These are phyloP conservation scores for Nicotiana tomentosiformis DNA, from an alignment of 257 asterid species.

Conservation along the genomic window DNA sequence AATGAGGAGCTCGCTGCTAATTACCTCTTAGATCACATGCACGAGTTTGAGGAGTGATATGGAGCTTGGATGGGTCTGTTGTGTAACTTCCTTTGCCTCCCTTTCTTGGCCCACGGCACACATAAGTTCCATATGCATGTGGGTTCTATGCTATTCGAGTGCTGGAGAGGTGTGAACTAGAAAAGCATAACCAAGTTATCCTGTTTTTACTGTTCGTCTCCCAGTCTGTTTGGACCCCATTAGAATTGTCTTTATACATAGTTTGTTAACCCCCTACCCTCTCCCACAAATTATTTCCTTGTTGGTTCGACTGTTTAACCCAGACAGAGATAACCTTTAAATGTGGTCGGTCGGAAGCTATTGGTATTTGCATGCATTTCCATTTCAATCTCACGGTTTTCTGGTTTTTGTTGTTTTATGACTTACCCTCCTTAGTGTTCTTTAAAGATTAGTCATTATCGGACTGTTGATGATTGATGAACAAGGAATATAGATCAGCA, in stretches of 20 bases:
- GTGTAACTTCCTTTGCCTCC: not conserved
- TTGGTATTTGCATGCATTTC: slow-evolving; percentile 2
- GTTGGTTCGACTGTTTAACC: not conserved
- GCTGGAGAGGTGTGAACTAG: not conserved
- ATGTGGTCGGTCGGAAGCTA: not conserved
- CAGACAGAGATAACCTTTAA: not conserved
- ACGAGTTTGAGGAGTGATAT: slow-evolving; percentile 66
- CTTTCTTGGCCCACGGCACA: not conserved
- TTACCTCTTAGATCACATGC: slow-evolving; percentile 84
- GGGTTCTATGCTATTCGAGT: slow-evolving; percentile 3
- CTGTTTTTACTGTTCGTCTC: not conserved
- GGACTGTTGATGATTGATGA: not conserved
- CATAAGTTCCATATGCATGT: not conserved
- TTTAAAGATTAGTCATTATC: not conserved
- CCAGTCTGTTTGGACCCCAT: not conserved
- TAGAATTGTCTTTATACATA: not conserved
- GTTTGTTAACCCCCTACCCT: not conserved
- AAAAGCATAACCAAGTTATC: slow-evolving; percentile 10
- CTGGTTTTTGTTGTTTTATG: not conserved
- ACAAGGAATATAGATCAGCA: not conserved
- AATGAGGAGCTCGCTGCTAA: slow-evolving; percentile 89
- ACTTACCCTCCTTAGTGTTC: not conserved
- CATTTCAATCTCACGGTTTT: not conserved
- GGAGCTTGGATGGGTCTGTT: not conserved
- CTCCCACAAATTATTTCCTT: too few relatives aligned